Evolutionary conservation across 306 rosid genomes (phyloP).

Genomic region (Astragalus glycyphyllos): DNA sequence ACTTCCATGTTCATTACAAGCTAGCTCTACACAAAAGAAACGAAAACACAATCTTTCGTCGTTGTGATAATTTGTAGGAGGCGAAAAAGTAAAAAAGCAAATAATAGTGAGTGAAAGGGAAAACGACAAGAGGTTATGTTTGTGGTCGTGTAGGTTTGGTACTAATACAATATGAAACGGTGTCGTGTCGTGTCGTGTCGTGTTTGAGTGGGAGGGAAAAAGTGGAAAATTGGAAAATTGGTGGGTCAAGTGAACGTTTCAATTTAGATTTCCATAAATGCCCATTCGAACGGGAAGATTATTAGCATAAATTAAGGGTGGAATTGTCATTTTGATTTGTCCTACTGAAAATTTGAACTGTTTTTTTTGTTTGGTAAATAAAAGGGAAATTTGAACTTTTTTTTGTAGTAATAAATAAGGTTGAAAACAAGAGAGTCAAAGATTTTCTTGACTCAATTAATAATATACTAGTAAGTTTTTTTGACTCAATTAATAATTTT

Average conservation of each 20-base stretch:
- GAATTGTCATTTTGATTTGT: background rate
- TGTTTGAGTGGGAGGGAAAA: slow-evolving; percentile 8
- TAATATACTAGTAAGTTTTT: too few relatives aligned
- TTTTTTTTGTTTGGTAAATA: too few relatives aligned
- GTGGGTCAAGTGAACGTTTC: slow-evolving; percentile 36
- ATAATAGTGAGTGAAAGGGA: background rate
- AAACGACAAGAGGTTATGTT: background rate
- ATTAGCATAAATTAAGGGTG: background rate
- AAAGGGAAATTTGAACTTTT: too few relatives aligned
- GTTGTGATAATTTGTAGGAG: background rate
- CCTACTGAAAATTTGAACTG: too few relatives aligned
- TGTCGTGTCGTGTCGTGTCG: slow-evolving; percentile 25
- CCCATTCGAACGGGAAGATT: background rate
- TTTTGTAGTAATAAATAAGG: too few relatives aligned
- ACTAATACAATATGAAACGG: background rate
- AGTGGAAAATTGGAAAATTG: background rate
- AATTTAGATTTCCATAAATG: background rate
- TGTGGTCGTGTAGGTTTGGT: slow-evolving; percentile 7
- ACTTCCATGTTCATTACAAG: slow-evolving; percentile 20
- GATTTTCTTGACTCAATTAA: too few relatives aligned
- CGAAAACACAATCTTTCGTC: background rate
- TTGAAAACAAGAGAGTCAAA: too few relatives aligned
- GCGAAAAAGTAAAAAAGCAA: background rate
- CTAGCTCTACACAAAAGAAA: background rate
- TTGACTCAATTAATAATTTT: too few relatives aligned